Evolutionary conservation across 257 asterid species (phyloP).

Genomic region (Scutellaria barbata): DNA sequence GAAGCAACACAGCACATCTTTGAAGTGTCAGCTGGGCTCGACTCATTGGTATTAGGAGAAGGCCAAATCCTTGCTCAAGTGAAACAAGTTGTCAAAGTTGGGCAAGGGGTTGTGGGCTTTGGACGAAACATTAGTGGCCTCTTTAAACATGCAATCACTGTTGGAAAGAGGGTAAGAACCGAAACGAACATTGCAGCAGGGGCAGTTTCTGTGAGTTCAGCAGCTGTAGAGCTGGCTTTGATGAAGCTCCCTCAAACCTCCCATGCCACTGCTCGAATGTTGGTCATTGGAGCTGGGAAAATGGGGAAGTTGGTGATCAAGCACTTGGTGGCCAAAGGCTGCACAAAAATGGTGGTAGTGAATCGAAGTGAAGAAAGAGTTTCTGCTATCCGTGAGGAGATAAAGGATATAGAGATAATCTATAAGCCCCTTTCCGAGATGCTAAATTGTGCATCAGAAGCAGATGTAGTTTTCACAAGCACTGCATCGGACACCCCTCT

Average conservation of each 20-base stretch:
- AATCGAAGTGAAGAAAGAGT: constrained; percentile 78
- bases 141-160: constrained; percentile 88
- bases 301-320: constrained; percentile 96
- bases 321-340: constrained; percentile 89
- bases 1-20: constrained; percentile 92
- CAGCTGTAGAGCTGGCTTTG: constrained; percentile 86
- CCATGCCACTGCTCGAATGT: constrained; percentile 67
- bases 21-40: constrained; percentile 94
- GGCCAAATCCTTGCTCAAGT: constrained; percentile 95
- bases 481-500: constrained; percentile 77
- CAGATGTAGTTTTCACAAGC: constrained; percentile 83
- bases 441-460: constrained; percentile 61
- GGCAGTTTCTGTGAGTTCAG: constrained; percentile 92
- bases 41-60: constrained; percentile 87
- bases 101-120: constrained; percentile 87
- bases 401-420: constrained; percentile 62
- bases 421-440: constrained; percentile 72
- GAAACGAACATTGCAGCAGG: constrained; percentile 93
- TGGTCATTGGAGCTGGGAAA: constrained; percentile 89
- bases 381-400: constrained; percentile 71
- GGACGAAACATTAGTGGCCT: constrained; percentile 89
- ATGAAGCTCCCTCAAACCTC: constrained; percentile 81
- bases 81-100: constrained; percentile 88
- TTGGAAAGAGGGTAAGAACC: constrained; percentile 85
- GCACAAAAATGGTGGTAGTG: constrained; percentile 83